phyloP scores from a whole-genome alignment of 805 yeast genomes.

The Metschnikowia hibisci region DNA sequence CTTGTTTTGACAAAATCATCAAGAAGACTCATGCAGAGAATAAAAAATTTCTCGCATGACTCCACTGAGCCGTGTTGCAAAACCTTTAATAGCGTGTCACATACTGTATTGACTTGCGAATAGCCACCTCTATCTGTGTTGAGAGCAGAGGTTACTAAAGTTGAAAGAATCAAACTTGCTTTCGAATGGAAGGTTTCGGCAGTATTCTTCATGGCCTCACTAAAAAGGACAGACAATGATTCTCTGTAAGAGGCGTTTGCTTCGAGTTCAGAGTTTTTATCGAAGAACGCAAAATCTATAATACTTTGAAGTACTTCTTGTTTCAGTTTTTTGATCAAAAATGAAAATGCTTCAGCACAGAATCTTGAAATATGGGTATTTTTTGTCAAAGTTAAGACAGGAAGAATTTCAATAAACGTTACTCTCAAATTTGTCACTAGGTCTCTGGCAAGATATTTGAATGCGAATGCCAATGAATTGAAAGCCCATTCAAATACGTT shows the following conservation, averaged over 20 bases:
- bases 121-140: slow-evolving; percentile 5
- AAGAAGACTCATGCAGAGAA: slow-evolving; percentile 23
- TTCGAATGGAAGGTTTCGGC: slow-evolving; percentile 73
- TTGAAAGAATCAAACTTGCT: slow-evolving; percentile 47
- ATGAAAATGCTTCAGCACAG: slow-evolving; percentile 88
- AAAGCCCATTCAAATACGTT: slow-evolving; percentile 77
- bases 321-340: slow-evolving; percentile 66
- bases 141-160: slow-evolving; percentile 35
- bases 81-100: slow-evolving; percentile 55
- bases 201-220: slow-evolving; percentile 74
- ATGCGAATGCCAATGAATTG: slow-evolving; percentile 79
- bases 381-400: slow-evolving; percentile 53
- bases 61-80: slow-evolving; percentile 51
- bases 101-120: slow-evolving; percentile 30
- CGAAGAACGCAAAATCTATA: slow-evolving; percentile 40
- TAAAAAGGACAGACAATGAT: slow-evolving; percentile 56
- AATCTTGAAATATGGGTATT: slow-evolving; percentile 72
- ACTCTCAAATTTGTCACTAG: slow-evolving; percentile 61
- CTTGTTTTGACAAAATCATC: slow-evolving; percentile 11
- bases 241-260: slow-evolving; percentile 48
- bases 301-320: slow-evolving; percentile 44
- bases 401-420: slow-evolving; percentile 63
- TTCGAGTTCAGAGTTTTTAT: slow-evolving; percentile 27
- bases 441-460: slow-evolving; percentile 75
- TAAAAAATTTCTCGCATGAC: slow-evolving; percentile 44